Evolutionary conservation across 805 yeast species (phyloP), one percentile per base, ranked within the genome.

Genomic region (Schwanniomyces pseudopolymorphus): DNA sequence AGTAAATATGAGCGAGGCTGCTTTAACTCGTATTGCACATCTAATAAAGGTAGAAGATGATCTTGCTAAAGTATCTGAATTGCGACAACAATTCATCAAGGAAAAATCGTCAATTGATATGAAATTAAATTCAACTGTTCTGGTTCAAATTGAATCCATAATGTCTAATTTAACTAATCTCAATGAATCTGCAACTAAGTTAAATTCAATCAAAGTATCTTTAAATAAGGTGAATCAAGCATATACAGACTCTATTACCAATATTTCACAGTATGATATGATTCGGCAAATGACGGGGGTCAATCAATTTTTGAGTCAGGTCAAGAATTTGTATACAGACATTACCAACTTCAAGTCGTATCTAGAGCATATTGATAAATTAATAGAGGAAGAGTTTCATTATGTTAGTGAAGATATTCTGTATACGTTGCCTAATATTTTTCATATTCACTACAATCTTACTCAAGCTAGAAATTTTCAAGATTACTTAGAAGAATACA

Each of bases 81-180:
- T 86, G 24, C 78, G 77, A 45, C 80, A 76, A 44, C 85, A 81
- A 48, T 65, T 86, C 40, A 49, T 62, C 5, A 84, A 83, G 52
- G 96, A 92, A 58, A 88, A 87, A 61, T 75, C 85, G 0, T 77
- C 86, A 3, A 71, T 89, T 10, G 96, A 89, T 55, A 73, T 84
- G 40, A 92, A 89, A 59, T 70, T 92, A 52, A 81, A 80, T 56
- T 67, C 85, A 35, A 86, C 85, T 42, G 80, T 89, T n/a, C 81
- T 79, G 58, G 75, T 75, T 33, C 89, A 83, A 53, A 78, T 81
- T 47, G 83, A 80, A 39, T 66, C 78, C 7, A 77, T 87, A 1
- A 66, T 80, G 52, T 69, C 72, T 33, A 78, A 81, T 45, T 72
- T 86, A 35, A 72, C 72, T 40, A 66, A 70, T 33, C 67, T 87